Percentiles rank a stretch among this genome's conserved stretches.
These are phyloP conservation scores for Dryas integrifolia DNA, from an alignment of 331 rosid genomes.

Conservation along the genomic window DNA sequence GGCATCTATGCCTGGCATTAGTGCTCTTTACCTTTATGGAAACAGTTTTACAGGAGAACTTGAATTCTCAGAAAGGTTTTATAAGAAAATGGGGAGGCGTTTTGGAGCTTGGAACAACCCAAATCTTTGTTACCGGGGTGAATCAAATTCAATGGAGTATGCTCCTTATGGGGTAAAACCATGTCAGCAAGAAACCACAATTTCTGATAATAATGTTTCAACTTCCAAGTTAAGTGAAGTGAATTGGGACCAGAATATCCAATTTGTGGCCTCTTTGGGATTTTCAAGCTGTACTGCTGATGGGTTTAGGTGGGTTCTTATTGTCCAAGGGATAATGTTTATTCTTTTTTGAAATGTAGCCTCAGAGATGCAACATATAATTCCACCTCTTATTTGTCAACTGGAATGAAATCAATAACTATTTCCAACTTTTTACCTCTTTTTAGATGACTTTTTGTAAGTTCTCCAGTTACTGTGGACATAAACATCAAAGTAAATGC, in stretches of 20 bases:
- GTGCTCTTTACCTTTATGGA: slow-evolving; percentile 28
- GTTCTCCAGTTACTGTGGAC: too few species aligned
- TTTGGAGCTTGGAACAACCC: slow-evolving; percentile 38
- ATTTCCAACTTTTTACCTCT: too few species aligned
- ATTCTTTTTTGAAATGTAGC: background rate
- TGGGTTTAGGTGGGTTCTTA: too few species aligned
- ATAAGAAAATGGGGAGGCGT: slow-evolving; percentile 27
- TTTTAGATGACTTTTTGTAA: too few species aligned
- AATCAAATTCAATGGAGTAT: background rate
- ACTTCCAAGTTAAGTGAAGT: background rate
- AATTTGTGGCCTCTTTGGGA: too few species aligned
- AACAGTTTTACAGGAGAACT: slow-evolving; percentile 34
- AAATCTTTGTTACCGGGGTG: slow-evolving; percentile 22
- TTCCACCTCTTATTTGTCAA: background rate
- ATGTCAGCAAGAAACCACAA: slow-evolving; percentile 17
- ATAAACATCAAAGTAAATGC: too few species aligned
- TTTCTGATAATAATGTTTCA: background rate
- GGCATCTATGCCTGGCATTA: slow-evolving; percentile 22
- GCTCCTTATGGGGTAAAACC: slow-evolving; percentile 26
- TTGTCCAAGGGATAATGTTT: background rate
- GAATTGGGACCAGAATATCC: too few species aligned
- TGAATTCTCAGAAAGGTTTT: slow-evolving; percentile 28
- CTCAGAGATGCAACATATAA: background rate
- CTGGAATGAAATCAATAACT: background rate
- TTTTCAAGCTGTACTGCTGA: too few species aligned